A percentile compares a stretch with the other conserved stretches of the same genome.
Conservation (phyloP, 805 yeast species). For the Candida palmyrensis region DNA sequence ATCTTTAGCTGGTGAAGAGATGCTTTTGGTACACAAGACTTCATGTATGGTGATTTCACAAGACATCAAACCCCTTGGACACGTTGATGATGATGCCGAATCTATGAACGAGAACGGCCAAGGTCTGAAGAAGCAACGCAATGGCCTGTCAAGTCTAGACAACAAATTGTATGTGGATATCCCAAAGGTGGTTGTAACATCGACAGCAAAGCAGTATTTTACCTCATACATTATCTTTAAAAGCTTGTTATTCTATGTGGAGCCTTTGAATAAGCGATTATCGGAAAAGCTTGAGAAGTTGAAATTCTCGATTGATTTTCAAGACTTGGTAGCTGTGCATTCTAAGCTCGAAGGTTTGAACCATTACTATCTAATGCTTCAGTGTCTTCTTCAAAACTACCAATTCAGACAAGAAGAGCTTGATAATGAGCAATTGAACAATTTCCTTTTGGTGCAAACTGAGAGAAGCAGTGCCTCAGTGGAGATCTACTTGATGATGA, state of each 20-base stretch:
- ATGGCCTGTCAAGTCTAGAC: slow-evolving; percentile 3
- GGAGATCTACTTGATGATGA: slow-evolving; percentile 32
- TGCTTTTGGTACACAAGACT: slow-evolving; percentile 58
- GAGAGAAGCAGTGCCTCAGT: slow-evolving; percentile 28
- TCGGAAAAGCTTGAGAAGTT: slow-evolving; percentile 61
- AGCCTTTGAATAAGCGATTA: slow-evolving; percentile 58
- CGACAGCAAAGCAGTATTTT: slow-evolving; percentile 71
- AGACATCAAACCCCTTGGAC: slow-evolving; percentile 25
- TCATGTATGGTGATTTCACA: slow-evolving; percentile 60
- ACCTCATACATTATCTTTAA: slow-evolving; percentile 58
- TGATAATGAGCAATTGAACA: slow-evolving; percentile 44
- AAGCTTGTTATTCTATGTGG: slow-evolving; percentile 65
- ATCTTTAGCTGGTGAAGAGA: slow-evolving; percentile 37
- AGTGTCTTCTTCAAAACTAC: slow-evolving; percentile 41
- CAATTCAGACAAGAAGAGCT: slow-evolving; percentile 44
- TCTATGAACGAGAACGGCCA: no score
- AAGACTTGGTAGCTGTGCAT: slow-evolving; percentile 48
- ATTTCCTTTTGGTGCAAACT: slow-evolving; percentile 31
- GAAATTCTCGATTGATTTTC: slow-evolving; percentile 64
- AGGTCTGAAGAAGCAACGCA: no score
- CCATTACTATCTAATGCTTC: slow-evolving; percentile 37
- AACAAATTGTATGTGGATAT: slow-evolving; percentile 56
- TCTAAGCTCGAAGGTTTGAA: slow-evolving; percentile 47
- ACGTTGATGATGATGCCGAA: slow-evolving; percentile 9
- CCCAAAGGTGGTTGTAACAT: slow-evolving; percentile 60